Evolutionary conservation across 1,139 yeast genomes (phyloP).

Genomic region (Geotrichum siamense): DNA sequence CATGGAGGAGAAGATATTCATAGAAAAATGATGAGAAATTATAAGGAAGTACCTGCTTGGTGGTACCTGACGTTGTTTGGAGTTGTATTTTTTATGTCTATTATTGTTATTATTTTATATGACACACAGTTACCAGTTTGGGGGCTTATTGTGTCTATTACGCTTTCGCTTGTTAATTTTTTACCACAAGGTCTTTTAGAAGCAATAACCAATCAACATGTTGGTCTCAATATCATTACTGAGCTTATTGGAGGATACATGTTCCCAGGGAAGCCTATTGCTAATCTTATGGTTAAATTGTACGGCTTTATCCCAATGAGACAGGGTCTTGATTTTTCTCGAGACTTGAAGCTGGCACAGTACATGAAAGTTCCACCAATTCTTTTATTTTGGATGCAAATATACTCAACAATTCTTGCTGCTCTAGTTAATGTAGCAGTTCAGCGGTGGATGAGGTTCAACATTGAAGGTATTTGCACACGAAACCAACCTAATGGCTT

Average conservation of each 20-base stretch:
- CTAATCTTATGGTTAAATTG: conserved; percentile 45
- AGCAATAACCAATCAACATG: conserved; percentile 42
- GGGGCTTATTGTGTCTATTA: conserved; percentile 44
- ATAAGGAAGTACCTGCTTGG: conserved; percentile 45
- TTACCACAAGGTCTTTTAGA: conserved; percentile 43
- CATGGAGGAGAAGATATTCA: conserved; percentile 30
- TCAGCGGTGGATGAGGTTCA: conserved; percentile 38
- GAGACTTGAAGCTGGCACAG: conserved; percentile 46
- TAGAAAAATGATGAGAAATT: conserved; percentile 43
- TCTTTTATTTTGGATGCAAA: conserved; percentile 43
- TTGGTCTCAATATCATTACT: conserved; percentile 45
- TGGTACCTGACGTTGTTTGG: conserved; percentile 18
- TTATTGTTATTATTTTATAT: conserved; percentile 36
- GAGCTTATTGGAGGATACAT: conserved; percentile 47
- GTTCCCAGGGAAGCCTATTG: conserved; percentile 46
- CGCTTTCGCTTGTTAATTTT: conserved; percentile 41
- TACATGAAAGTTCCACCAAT: conserved; percentile 34
- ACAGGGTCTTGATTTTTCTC: conserved; percentile 44
- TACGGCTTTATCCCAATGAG: conserved; percentile 44
- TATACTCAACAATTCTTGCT: conserved; percentile 34
- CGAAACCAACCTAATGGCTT: conserved; percentile 38
- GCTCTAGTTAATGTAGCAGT: conserved; percentile 35
- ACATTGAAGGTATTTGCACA: conserved; percentile 42
- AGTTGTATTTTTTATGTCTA: conserved; percentile 41
- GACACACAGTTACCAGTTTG: conserved; percentile 43